A percentile compares a stretch with the other conserved stretches of the same genome.
These are phyloP conservation scores for Hypoxylon subgilvum DNA, from an alignment of 495 filamentous ascomycete species.

Conservation along the genomic window DNA sequence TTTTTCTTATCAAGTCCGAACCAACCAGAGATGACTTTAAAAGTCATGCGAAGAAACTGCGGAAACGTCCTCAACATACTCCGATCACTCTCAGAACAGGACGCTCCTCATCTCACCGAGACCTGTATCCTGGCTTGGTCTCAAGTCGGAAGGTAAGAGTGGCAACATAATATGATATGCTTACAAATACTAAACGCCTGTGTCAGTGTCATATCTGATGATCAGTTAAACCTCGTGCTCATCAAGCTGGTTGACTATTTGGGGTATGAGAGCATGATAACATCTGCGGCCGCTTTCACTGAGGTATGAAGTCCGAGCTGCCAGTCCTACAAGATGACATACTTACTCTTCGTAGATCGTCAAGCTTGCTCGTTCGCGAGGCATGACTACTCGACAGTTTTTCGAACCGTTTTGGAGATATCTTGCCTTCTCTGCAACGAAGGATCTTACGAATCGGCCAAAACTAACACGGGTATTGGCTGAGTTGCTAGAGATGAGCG, in stretches of 20 bases:
- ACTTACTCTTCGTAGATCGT: conserved; percentile 46
- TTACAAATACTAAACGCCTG: conserved; percentile 6
- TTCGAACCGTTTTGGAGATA: conserved; percentile 87
- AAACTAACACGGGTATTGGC: conserved; percentile 81
- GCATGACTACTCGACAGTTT: conserved; percentile 65
- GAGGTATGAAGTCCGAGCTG: conserved; percentile 59
- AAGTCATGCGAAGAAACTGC: conserved; percentile 65
- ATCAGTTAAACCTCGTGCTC: conserved; percentile 84
- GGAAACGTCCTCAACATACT: conserved; percentile 71
- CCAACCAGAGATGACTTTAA: conserved; percentile 45
- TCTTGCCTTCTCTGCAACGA: conserved; percentile 77
- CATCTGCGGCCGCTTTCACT: conserved; percentile 79
- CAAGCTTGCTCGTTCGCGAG: conserved; percentile 68
- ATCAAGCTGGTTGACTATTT: conserved; percentile 84
- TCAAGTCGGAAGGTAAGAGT: conserved; percentile 69
- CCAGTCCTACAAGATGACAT: neutral
- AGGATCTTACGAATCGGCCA: conserved; percentile 78
- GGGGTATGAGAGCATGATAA: conserved; percentile 77
- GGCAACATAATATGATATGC: neutral
- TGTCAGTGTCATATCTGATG: conserved; percentile 54
- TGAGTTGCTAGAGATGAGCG: conserved; percentile 74
- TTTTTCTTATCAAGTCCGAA: conserved; percentile 65
- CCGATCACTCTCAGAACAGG: conserved; percentile 69
- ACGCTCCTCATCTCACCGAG: conserved; percentile 71
- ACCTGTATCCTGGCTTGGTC: conserved; percentile 84